A percentile compares a stretch with the other conserved stretches of the same genome.
phyloP scores from a whole-genome alignment of 345 rosid genomes.

The Eutrema yunnanense region DNA sequence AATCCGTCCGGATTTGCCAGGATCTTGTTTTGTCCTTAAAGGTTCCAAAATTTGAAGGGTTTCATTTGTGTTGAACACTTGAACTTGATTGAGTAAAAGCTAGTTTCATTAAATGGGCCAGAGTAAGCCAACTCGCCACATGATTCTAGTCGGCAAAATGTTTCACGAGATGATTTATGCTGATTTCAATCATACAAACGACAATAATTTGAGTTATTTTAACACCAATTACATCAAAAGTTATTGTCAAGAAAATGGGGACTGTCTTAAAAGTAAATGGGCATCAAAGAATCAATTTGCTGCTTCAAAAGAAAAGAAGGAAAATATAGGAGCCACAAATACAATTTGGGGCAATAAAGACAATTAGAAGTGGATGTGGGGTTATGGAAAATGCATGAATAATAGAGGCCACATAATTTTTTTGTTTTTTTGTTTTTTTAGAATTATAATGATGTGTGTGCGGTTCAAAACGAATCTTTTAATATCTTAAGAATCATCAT shows the following conservation, averaged over 20 bases:
- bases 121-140: slow-evolving; percentile 7
- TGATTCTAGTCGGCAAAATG: background rate
- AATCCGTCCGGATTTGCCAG: background rate
- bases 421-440: too few relatives aligned
- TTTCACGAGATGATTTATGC: background rate
- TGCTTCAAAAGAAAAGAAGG: background rate
- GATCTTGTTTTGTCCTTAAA: background rate
- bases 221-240: background rate
- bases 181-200: background rate
- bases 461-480: background rate
- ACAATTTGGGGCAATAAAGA: background rate
- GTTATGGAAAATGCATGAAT: background rate
- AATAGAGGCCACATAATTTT: background rate
- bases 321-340: background rate
- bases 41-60: background rate
- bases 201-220: background rate
- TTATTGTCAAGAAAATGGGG: slow-evolving; percentile 8
- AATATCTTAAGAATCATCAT: background rate
- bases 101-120: background rate
- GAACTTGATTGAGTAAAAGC: background rate
- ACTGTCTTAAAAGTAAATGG: background rate
- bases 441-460: too few relatives aligned
- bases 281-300: background rate
- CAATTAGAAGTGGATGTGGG: background rate
- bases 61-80: background rate